Base-by-base conservation (phyloP, 169 alveolate species). In the Amoebophrya sp. region DNA sequence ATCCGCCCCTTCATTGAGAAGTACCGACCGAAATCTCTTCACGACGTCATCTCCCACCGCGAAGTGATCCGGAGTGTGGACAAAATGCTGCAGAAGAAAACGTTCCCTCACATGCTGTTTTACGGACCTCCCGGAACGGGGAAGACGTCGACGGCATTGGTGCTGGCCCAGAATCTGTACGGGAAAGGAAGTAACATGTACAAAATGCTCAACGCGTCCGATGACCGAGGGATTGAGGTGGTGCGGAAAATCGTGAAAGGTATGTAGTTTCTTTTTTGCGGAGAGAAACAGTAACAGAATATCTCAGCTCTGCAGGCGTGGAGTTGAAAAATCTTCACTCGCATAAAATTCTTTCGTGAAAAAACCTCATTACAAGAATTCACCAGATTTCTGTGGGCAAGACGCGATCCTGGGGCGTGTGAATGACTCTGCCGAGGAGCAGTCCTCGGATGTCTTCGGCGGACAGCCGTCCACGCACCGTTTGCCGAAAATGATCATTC, bases 211-310 rank as follows among this genome's bases (percentile, higher is more conserved):
- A 98, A 98, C 94, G 99, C 99, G 35, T 98, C 99, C 53, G 99
- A 98, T 94, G 99, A 98, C 91, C 96, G 99, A 94, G 99, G 99
- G 40, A 98, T 98, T 91, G 96, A 96, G 92, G 98, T 98, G 32
- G 99, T 98, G n/a, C 96, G 99, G 90, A 99, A 98, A 92, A 98
- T 47, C 18, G 66, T 47, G 7, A 47, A 47, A 47, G 7, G 18
- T 47, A 47, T 47, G 18, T 47, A 47, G 18, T 47, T 47, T 7
- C 18, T 47, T 47, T 47, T 47, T n/a, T n/a, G n/a, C n/a, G n/a
- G n/a, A n/a, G n/a, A n/a, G n/a, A n/a, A n/a, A n/a, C n/a, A n/a
- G n/a, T n/a, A n/a, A n/a, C n/a, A n/a, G n/a, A n/a, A n/a, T n/a
- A n/a, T n/a, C n/a, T n/a, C n/a, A n/a, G n/a, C n/a, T n/a, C n/a